Percentiles rank a stretch among this genome's conserved stretches.
Evolutionary conservation across 345 rosid species (phyloP).

Genomic region (Camelina sativa): DNA sequence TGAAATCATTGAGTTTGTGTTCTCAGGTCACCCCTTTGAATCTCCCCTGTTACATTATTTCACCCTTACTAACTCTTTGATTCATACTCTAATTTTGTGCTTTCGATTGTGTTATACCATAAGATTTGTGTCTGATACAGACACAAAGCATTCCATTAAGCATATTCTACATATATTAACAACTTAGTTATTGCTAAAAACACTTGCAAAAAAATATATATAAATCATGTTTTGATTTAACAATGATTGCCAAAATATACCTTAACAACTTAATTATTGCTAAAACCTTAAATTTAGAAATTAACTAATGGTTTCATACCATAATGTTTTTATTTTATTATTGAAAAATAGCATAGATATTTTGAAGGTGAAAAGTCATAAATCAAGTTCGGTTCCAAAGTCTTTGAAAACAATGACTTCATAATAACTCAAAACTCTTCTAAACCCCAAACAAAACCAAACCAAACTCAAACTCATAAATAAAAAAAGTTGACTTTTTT

Average conservation of each 20-base stretch:
- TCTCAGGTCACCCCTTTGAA: constrained; percentile 49
- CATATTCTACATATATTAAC: neutral
- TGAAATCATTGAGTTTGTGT: constrained; percentile 35
- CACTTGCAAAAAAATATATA: neutral
- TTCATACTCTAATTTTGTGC: neutral
- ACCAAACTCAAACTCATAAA: constrained; percentile 1
- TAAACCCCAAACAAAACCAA: neutral
- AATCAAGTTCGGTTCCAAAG: constrained; percentile 34
- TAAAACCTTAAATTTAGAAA: neutral
- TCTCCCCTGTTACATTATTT: constrained; percentile 10
- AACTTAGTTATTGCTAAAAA: neutral
- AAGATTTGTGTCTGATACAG: neutral
- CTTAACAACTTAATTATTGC: too few relatives aligned
- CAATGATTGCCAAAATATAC: neutral
- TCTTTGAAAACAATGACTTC: constrained; percentile 14
- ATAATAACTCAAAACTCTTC: constrained; percentile 24
- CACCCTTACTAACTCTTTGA: neutral
- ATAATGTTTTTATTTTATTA: neutral
- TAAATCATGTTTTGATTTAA: neutral
- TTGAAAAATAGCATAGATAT: constrained; percentile 19
- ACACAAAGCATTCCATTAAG: neutral
- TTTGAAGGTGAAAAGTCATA: constrained; percentile 29
- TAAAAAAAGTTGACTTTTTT: constrained; percentile 28
- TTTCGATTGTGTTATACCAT: too few relatives aligned
- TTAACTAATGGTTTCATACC: neutral